These are phyloP conservation scores for Physcomitrellopsis africana DNA, from an alignment of 225 moss, liverwort and hornwort species.

Conservation along the genomic window DNA sequence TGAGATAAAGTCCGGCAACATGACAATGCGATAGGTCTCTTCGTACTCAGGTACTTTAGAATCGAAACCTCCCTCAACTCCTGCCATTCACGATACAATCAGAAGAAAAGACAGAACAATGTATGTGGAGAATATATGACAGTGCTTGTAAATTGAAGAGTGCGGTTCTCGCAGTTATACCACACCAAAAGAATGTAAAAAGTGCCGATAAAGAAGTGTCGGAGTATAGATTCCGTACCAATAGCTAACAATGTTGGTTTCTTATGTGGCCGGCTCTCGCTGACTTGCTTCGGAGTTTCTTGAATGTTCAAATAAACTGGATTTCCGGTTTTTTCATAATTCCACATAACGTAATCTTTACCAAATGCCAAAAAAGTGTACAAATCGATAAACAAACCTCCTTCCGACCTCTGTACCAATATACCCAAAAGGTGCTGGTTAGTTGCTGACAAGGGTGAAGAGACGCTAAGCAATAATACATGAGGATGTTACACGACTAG, in stretches of 20 bases:
- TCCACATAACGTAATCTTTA: conserved; percentile 90
- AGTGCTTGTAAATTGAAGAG: background rate
- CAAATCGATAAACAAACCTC: conserved; percentile 91
- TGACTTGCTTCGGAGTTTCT: conserved; percentile 78
- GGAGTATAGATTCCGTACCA: conserved; percentile 54
- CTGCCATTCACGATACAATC: conserved; percentile 41
- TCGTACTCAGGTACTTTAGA: conserved; percentile 85
- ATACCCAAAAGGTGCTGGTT: conserved; percentile 22
- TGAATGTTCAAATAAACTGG: conserved; percentile 89
- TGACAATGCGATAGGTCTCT: conserved; percentile 69
- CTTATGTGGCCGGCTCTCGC: conserved; percentile 91
- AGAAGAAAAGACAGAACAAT: background rate
- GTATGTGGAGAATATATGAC: conserved; percentile 7
- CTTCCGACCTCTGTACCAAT: conserved; percentile 88
- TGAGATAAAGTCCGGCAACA: conserved; percentile 77
- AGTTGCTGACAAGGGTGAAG: conserved; percentile 6
- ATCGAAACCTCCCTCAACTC: conserved; percentile 94
- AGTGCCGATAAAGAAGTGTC: background rate
- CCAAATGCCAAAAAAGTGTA: conserved; percentile 96
- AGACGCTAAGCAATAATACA: background rate
- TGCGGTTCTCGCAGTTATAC: background rate
- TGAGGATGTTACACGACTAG: background rate
- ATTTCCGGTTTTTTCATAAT: conserved; percentile 88
- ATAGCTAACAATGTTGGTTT: conserved; percentile 95
- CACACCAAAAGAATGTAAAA: background rate